Conservation (phyloP, 148 eudicot genomes). For the Gaultheria prostrata region DNA sequence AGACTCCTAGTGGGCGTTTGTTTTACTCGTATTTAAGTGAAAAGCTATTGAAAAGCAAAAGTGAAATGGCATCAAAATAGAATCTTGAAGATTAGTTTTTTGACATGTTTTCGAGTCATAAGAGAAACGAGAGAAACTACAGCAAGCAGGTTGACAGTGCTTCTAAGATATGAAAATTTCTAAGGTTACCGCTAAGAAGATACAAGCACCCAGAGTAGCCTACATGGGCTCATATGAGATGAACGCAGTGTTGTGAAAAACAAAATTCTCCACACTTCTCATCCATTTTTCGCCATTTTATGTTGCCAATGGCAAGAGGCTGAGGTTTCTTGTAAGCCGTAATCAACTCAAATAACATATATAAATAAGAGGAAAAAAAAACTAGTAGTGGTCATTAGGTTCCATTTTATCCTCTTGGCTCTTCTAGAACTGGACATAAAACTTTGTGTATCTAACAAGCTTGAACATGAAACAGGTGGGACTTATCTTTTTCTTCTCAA, state of each 20-base stretch:
- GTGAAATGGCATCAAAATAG: not conserved
- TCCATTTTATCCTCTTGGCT: too few relatives aligned
- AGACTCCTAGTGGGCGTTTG: not conserved
- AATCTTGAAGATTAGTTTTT: not conserved
- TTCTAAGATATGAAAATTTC: not conserved
- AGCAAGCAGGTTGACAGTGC: not conserved
- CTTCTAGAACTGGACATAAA: too few relatives aligned
- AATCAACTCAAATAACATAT: too few relatives aligned
- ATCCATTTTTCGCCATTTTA: not conserved
- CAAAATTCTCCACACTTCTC: not conserved
- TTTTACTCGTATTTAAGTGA: not conserved
- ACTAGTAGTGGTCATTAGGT: too few relatives aligned
- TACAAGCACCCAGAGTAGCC: not conserved
- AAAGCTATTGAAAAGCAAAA: not conserved
- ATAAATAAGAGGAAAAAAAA: not conserved
- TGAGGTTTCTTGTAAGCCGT: not conserved
- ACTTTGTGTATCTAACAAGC: not conserved
- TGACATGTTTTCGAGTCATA: not conserved
- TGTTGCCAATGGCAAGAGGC: not conserved
- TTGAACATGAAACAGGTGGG: constrained; percentile 53
- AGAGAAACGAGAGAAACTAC: not conserved
- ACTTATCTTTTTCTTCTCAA: constrained; percentile 78
- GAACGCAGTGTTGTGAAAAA: not conserved
- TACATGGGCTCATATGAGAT: not conserved
- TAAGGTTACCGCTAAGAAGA: not conserved